phyloP scores from a whole-genome alignment of 2,329 filamentous ascomycete species.

The Cladosporium sp. region DNA sequence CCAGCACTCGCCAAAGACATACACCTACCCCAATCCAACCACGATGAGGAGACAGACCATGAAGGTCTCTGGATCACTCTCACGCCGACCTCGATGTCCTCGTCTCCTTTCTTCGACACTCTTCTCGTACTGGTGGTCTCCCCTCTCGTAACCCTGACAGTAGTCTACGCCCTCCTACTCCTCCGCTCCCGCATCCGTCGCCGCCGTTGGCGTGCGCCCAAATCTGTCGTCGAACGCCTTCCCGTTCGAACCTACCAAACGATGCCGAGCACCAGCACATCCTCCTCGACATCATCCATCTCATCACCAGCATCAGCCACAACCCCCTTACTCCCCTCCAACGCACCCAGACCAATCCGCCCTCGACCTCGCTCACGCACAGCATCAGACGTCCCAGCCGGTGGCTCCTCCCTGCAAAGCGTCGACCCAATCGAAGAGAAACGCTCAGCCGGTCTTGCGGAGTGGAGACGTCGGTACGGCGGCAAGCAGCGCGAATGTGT shows the following conservation, averaged over 20 bases:
- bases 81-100: slow-evolving; percentile 80
- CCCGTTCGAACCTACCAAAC: slow-evolving; percentile 95
- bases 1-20: slow-evolving; percentile 10
- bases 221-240: slow-evolving; percentile 90
- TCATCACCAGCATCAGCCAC: slow-evolving; percentile 44
- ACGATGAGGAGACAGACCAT: slow-evolving; percentile 35
- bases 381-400: slow-evolving; percentile 53
- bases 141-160: slow-evolving; percentile 83
- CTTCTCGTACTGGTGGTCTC: slow-evolving; percentile 95
- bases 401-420: slow-evolving; percentile 26
- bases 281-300: slow-evolving; percentile 34
- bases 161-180: slow-evolving; percentile 86
- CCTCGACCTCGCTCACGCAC: slow-evolving; percentile 62
- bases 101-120: slow-evolving; percentile 92
- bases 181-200: slow-evolving; percentile 84
- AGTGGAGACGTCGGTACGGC: slow-evolving; percentile 56
- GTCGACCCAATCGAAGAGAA: slow-evolving; percentile 49
- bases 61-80: slow-evolving; percentile 96
- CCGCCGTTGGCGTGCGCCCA: slow-evolving; percentile 92
- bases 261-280: slow-evolving; percentile 61
- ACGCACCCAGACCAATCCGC: slow-evolving; percentile 34
- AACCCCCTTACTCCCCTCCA: slow-evolving; percentile 68
- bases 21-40: slow-evolving; percentile 3
- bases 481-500: slow-evolving; percentile 81
- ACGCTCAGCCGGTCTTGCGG: slow-evolving; percentile 45